Evolutionary conservation across 495 filamentous ascomycete genomes (phyloP).

Genomic region (Articulospora tetracladia): DNA sequence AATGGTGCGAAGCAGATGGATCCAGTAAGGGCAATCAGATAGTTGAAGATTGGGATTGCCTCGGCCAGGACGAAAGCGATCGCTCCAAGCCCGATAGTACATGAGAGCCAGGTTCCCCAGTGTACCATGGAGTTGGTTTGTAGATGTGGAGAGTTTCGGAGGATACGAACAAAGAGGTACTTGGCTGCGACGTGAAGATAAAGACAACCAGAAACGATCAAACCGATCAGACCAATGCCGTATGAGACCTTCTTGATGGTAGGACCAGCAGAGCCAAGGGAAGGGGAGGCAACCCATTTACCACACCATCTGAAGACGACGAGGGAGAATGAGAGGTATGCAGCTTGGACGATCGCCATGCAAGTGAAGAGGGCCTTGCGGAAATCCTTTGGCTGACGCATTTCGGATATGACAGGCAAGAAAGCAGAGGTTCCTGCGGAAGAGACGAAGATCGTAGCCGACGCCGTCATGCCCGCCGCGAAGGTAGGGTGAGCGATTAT

Average conservation of each 20-base stretch:
- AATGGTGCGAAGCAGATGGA: constrained; percentile 33
- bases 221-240: constrained; percentile 51
- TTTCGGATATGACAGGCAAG: constrained; percentile 73
- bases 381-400: constrained; percentile 65
- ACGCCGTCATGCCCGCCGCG: constrained; percentile 37
- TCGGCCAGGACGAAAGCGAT: constrained; percentile 32
- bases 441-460: constrained; percentile 28
- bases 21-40: constrained; percentile 20
- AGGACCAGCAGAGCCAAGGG: constrained; percentile 60
- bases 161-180: constrained; percentile 35
- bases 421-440: constrained; percentile 64
- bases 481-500: constrained; percentile 33
- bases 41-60: constrained; percentile 34
- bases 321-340: constrained; percentile 65
- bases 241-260: constrained; percentile 69
- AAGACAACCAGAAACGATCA: constrained; percentile 20
- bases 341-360: constrained; percentile 58
- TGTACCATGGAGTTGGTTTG: constrained; percentile 28
- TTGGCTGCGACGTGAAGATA: constrained; percentile 32
- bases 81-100: constrained; percentile 23
- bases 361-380: constrained; percentile 64
- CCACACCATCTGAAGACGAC: constrained; percentile 77
- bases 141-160: constrained; percentile 32
- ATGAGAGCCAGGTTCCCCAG: constrained; percentile 34
- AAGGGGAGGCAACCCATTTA: constrained; percentile 61